These are phyloP conservation scores for Rutstroemia sp. DNA, from an alignment of 2,329 filamentous ascomycete species.

Conservation along the genomic window DNA sequence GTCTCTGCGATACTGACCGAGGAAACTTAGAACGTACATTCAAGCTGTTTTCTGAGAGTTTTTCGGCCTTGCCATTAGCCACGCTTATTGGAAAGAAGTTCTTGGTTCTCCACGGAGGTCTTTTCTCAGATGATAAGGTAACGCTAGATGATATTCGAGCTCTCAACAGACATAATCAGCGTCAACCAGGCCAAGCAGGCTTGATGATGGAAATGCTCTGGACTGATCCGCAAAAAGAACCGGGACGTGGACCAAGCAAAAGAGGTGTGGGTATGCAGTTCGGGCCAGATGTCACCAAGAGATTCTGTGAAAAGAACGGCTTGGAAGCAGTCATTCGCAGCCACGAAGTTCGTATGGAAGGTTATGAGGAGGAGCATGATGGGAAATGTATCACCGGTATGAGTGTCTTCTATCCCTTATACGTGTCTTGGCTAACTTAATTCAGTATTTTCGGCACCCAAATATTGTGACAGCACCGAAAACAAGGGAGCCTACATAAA, in stretches of 20 bases:
- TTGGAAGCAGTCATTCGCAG: slow-evolving; percentile 92
- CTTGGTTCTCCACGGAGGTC: slow-evolving; percentile 85
- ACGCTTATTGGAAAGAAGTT: slow-evolving; percentile 88
- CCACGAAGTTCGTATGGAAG: slow-evolving; percentile 97
- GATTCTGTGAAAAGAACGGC: slow-evolving; percentile 93
- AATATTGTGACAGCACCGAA: slow-evolving; percentile 95
- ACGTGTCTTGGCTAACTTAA: not conserved
- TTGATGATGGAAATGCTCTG: slow-evolving; percentile 99
- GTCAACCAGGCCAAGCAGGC: slow-evolving; percentile 86
- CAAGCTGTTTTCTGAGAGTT: slow-evolving; percentile 97
- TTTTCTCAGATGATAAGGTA: slow-evolving; percentile 92
- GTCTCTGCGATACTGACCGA: not conserved
- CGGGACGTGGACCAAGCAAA: slow-evolving; percentile 89
- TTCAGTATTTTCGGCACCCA: slow-evolving; percentile 89
- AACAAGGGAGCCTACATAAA: slow-evolving; percentile 99
- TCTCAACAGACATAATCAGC: slow-evolving; percentile 81
- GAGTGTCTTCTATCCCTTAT: slow-evolving; percentile 20
- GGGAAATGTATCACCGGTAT: slow-evolving; percentile 87
- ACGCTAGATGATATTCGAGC: slow-evolving; percentile 91
- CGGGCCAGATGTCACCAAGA: slow-evolving; percentile 90
- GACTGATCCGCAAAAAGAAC: slow-evolving; percentile 86
- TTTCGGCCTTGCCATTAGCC: slow-evolving; percentile 86
- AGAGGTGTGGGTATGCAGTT: slow-evolving; percentile 95
- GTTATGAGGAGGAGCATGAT: slow-evolving; percentile 97
- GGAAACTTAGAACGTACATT: slow-evolving; percentile 53